phyloP scores from a whole-genome alignment of 2,329 filamentous ascomycete species.

The Lachnellula occidentalis region DNA sequence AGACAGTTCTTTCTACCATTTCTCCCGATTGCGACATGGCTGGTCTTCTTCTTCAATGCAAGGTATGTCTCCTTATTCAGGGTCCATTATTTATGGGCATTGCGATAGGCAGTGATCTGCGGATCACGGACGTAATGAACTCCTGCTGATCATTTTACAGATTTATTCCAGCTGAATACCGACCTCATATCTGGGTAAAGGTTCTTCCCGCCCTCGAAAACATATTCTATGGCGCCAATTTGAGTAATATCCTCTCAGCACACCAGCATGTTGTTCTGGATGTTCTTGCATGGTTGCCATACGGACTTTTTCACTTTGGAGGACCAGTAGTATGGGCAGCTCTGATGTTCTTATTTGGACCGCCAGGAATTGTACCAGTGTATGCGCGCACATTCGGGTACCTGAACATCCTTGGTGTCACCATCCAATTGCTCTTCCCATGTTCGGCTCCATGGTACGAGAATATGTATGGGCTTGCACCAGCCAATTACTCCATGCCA shows the following conservation, averaged over 20 bases:
- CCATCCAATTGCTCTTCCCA: constrained; percentile 83
- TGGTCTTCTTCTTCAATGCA: constrained; percentile 73
- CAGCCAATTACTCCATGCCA: constrained; percentile 85
- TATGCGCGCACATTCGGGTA: constrained; percentile 88
- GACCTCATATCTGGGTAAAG: constrained; percentile 91
- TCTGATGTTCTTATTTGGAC: constrained; percentile 81
- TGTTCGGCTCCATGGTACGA: constrained; percentile 98
- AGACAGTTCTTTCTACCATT: constrained; percentile 89
- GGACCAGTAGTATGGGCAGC: constrained; percentile 73
- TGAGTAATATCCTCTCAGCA: constrained; percentile 91
- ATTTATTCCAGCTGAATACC: constrained; percentile 83
- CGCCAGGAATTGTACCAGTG: constrained; percentile 76
- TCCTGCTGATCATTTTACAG: constrained; percentile 40
- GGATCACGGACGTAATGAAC: constrained; percentile 2
- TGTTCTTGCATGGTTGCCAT: constrained; percentile 87
- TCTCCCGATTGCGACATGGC: constrained; percentile 76
- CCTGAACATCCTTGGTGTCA: constrained; percentile 83
- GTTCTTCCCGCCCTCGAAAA: constrained; percentile 93
- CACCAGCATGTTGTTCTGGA: constrained; percentile 81
- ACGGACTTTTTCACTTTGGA: constrained; percentile 85
- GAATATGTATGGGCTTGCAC: constrained; percentile 82
- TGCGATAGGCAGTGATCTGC: constrained; percentile 10
- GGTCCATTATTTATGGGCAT: not conserved
- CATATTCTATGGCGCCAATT: constrained; percentile 90
- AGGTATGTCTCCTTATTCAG: constrained; percentile 54